phyloP scores from a whole-genome alignment of 23 red algal genomes.

The Cyanidioschyzon merolae region DNA sequence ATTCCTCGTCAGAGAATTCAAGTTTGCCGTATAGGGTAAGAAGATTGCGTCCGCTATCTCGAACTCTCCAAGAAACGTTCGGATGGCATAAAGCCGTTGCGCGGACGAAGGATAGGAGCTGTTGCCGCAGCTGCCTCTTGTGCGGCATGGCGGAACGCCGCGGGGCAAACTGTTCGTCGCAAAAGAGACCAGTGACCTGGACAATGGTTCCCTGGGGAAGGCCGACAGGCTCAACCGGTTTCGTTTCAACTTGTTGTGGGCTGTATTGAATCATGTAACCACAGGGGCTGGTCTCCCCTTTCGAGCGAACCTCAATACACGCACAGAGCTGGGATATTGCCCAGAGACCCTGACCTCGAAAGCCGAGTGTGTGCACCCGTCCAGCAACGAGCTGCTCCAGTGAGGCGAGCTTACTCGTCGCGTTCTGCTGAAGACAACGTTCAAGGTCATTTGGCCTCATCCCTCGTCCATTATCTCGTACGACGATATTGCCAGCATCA shows the following conservation, averaged over 20 bases:
- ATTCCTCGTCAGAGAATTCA: background rate
- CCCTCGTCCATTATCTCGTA: slow-evolving; percentile 40
- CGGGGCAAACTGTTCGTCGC: background rate
- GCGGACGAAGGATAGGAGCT: background rate
- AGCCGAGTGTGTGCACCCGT: slow-evolving; percentile 40
- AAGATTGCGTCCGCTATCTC: background rate
- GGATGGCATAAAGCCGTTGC: background rate
- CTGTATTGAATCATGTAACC: slow-evolving; percentile 9
- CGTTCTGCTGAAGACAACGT: slow-evolving; percentile 31
- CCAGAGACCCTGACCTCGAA: slow-evolving; percentile 72
- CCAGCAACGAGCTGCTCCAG: slow-evolving; percentile 36
- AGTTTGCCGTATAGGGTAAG: background rate
- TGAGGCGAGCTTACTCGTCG: slow-evolving; percentile 49
- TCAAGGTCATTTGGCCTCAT: slow-evolving; percentile 26
- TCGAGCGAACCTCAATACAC: slow-evolving; percentile 9
- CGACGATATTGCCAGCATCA: slow-evolving; percentile 15
- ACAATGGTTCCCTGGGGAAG: slow-evolving; percentile 40
- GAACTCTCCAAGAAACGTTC: background rate
- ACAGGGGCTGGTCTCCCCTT: background rate
- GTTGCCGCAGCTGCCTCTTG: background rate
- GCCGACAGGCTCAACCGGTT: background rate
- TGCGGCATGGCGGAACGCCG: background rate
- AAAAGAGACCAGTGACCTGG: slow-evolving; percentile 4
- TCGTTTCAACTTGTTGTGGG: slow-evolving; percentile 5
- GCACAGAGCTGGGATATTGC: slow-evolving; percentile 17